Evolutionary conservation across 2,329 filamentous ascomycete genomes (phyloP).

Genomic region (Epichloe uncinata): DNA sequence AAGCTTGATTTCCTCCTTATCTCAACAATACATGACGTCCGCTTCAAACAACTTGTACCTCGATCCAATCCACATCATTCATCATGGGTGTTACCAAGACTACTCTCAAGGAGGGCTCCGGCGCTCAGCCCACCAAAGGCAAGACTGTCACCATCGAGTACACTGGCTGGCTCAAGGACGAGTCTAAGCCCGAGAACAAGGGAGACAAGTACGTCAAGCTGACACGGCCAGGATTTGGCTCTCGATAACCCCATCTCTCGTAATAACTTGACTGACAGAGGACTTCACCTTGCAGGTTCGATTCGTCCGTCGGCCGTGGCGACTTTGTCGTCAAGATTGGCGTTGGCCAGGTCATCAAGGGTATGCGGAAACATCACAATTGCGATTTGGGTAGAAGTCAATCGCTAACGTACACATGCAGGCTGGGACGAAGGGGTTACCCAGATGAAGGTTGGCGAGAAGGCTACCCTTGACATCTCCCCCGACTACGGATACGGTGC

Average conservation of each 20-base stretch:
- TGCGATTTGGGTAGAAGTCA: constrained; percentile 10
- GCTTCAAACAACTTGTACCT: background rate
- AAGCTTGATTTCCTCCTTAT: background rate
- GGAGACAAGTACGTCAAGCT: constrained; percentile 51
- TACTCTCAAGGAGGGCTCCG: constrained; percentile 46
- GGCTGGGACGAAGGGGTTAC: constrained; percentile 78
- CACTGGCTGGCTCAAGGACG: constrained; percentile 73
- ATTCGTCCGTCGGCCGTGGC: constrained; percentile 66
- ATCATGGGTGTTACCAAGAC: constrained; percentile 66
- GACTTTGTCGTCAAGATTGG: constrained; percentile 72
- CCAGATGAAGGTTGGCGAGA: constrained; percentile 84
- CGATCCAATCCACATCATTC: constrained; percentile 6
- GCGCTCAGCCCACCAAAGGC: constrained; percentile 46
- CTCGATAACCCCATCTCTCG: background rate
- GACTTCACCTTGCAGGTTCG: constrained; percentile 50
- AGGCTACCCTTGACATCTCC: constrained; percentile 70
- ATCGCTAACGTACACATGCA: constrained; percentile 18
- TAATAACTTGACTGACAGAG: background rate
- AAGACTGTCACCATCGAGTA: constrained; percentile 81
- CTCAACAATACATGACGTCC: background rate
- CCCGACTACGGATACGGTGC: constrained; percentile 10
- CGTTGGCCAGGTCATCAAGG: constrained; percentile 71
- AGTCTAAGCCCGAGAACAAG: constrained; percentile 44
- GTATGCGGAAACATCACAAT: constrained; percentile 29
- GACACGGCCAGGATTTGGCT: background rate